Conservation (phyloP, 78 protist genomes). For the Dictyostelium capitatum region DNA sequence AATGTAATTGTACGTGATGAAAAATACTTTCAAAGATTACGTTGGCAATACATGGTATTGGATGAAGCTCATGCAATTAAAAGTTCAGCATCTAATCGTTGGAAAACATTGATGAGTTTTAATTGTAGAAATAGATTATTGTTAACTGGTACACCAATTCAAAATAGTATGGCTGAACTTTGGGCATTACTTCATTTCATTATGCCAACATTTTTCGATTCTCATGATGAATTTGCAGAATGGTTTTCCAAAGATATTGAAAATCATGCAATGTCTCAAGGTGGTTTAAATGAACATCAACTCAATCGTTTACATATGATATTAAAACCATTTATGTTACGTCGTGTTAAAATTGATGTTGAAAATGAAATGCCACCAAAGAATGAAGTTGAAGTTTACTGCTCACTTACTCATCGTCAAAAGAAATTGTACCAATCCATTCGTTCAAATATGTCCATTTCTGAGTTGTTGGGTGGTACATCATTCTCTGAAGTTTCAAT, state of each 20-base stretch:
- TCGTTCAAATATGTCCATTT: conserved; percentile 65
- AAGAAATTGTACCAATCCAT: conserved; percentile 82
- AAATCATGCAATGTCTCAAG: conserved; percentile 75
- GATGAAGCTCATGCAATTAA: conserved; percentile 99
- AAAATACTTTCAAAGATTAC: conserved; percentile 84
- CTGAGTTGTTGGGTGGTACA: conserved; percentile 70
- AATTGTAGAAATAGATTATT: conserved; percentile 94
- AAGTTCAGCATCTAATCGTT: conserved; percentile 78
- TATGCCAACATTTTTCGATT: conserved; percentile 93
- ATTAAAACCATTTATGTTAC: conserved; percentile 97
- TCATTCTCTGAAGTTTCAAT: conserved; percentile 42
- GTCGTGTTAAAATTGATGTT: conserved; percentile 96
- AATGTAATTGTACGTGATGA: conserved; percentile 87
- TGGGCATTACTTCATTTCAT: conserved; percentile 97
- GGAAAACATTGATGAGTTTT: conserved; percentile 89
- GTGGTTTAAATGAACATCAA: conserved; percentile 85
- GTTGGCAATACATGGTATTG: conserved; percentile 94
- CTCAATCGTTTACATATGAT: conserved; percentile 94
- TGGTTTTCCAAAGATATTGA: conserved; percentile 90
- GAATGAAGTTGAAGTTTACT: conserved; percentile 85
- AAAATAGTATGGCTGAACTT: conserved; percentile 91
- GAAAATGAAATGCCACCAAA: conserved; percentile 95
- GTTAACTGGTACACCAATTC: conserved; percentile 97
- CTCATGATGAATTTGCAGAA: conserved; percentile 93
- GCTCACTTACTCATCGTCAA: conserved; percentile 90